Percentiles rank a stretch among this genome's conserved stretches.
Evolutionary conservation across 495 filamentous ascomycete species (phyloP).

Genomic region (Lophiostoma macrostomum): DNA sequence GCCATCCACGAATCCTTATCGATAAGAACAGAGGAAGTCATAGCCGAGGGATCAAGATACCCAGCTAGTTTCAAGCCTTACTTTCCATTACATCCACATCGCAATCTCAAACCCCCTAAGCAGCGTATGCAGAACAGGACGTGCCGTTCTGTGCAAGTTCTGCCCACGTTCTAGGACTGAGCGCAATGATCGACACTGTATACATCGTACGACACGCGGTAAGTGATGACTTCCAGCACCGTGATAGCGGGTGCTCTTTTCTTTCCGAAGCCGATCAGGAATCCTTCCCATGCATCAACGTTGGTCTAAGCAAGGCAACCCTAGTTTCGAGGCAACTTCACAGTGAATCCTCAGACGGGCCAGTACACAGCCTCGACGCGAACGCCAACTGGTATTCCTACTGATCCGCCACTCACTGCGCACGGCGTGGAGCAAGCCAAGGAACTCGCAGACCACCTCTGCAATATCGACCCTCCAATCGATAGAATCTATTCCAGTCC

Average conservation of each 20-base stretch:
- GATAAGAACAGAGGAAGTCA: too few species aligned
- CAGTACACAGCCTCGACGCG: conserved; percentile 56
- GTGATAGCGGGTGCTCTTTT: too few species aligned
- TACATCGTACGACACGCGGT: conserved; percentile 26
- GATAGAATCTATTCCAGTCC: conserved; percentile 79
- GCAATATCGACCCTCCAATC: conserved; percentile 59
- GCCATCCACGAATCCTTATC: too few species aligned
- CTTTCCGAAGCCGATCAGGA: background rate
- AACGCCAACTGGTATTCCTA: conserved; percentile 78
- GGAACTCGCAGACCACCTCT: conserved; percentile 67
- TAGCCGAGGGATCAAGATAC: too few species aligned
- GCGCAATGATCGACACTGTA: conserved; percentile 21
- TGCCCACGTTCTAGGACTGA: background rate
- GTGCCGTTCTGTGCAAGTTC: too few species aligned
- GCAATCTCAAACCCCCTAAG: too few species aligned
- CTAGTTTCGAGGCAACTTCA: conserved; percentile 88
- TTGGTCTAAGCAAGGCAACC: too few species aligned
- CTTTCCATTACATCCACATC: too few species aligned
- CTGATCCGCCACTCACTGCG: conserved; percentile 81
- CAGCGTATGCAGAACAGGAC: too few species aligned
- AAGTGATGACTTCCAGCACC: too few species aligned
- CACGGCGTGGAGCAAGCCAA: conserved; percentile 82
- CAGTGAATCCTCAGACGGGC: conserved; percentile 73
- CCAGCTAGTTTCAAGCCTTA: too few species aligned
- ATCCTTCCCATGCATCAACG: too few species aligned